Evolutionary conservation across 345 rosid species (phyloP), one percentile per base, ranked within the genome.

Genomic region (Psidium guajava): DNA sequence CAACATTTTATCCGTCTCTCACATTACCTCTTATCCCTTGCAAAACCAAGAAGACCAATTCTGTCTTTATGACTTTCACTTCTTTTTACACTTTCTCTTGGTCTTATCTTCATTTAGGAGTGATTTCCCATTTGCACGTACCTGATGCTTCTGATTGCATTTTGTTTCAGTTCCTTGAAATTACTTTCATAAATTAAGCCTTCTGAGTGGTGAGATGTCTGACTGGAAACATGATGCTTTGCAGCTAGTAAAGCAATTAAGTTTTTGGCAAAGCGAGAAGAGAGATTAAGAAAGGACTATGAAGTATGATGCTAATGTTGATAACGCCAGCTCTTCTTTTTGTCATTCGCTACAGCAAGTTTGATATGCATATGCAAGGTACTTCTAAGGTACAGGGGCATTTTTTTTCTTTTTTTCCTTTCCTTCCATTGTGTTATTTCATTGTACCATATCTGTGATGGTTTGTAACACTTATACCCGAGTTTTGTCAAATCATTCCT

Each of bases 231-330:
- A 8, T 40, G 69, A 42, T 84, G 75, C 82, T 83, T 83, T 82
- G 93, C 96, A 97, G 99, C 85, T 95, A 83, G 98, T 94, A 87
- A 92, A 89, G 86, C 95, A 93, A 86, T 84, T 95, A 90, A 90
- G 91, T 85, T 91, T 82, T 85, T 90, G 84, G 83, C 89, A 80
- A 89, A 83, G 53, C 91, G 87, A 87, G 90, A 88, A 59, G 91
- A 89, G 81, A 64, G 77, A 55, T 47, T 54, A 58, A 87, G 73
- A 56, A 73, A 84, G 59, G 86, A 85, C 28, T n/a, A 55, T 22
- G 86, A 82, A 53, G 59, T 47, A 28, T 61, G 84, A 61, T 58
- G 84, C 36, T 81, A 50, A 81, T 50, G 54, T 44, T 22, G 49
- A 16, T 36, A 74, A 11, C 13, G 47, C 53, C 56, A 50, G 40